A percentile compares a stretch with the other conserved stretches of the same genome.
These are phyloP conservation scores for Phytophthora ohioensis DNA, from an alignment of 352 stramenopile genomes.

Conservation along the genomic window DNA sequence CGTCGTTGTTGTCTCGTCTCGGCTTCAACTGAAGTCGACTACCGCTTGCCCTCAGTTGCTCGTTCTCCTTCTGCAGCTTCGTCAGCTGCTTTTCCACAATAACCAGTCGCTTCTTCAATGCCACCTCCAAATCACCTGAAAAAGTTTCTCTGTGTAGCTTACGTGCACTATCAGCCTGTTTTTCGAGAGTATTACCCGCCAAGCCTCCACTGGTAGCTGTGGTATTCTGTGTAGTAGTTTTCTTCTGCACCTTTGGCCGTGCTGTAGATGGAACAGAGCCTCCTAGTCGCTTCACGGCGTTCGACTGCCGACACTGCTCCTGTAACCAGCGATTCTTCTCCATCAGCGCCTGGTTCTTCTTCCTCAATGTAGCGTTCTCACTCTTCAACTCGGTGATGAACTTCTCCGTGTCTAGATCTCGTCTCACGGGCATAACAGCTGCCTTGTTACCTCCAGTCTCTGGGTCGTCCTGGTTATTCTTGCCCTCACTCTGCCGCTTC, in stretches of 20 bases:
- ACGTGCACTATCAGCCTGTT: slow-evolving; percentile 53
- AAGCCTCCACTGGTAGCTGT: slow-evolving; percentile 25
- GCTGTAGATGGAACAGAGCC: neutral
- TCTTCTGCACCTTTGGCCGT: slow-evolving; percentile 18
- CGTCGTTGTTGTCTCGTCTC: slow-evolving; percentile 49
- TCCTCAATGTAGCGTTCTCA: slow-evolving; percentile 76
- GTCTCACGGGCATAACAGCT: slow-evolving; percentile 41
- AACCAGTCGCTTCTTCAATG: slow-evolving; percentile 75
- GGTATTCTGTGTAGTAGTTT: slow-evolving; percentile 7
- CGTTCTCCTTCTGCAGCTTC: slow-evolving; percentile 78
- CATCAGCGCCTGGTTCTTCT: slow-evolving; percentile 75
- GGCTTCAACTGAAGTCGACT: slow-evolving; percentile 14
- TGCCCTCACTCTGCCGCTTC: slow-evolving; percentile 56
- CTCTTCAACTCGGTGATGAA: slow-evolving; percentile 83
- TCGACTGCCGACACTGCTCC: slow-evolving; percentile 37
- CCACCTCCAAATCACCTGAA: slow-evolving; percentile 68
- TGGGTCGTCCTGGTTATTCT: slow-evolving; percentile 69
- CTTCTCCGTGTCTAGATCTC: slow-evolving; percentile 83
- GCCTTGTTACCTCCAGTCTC: slow-evolving; percentile 44
- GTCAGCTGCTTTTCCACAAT: slow-evolving; percentile 76
- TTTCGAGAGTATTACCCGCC: slow-evolving; percentile 42
- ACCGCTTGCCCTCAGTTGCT: slow-evolving; percentile 47
- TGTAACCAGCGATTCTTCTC: slow-evolving; percentile 78
- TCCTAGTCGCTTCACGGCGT: slow-evolving; percentile 39
- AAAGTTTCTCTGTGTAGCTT: slow-evolving; percentile 63